Evolutionary conservation across 2,329 filamentous ascomycete genomes (phyloP).

Genomic region (Pestalotiopsis sp.): DNA sequence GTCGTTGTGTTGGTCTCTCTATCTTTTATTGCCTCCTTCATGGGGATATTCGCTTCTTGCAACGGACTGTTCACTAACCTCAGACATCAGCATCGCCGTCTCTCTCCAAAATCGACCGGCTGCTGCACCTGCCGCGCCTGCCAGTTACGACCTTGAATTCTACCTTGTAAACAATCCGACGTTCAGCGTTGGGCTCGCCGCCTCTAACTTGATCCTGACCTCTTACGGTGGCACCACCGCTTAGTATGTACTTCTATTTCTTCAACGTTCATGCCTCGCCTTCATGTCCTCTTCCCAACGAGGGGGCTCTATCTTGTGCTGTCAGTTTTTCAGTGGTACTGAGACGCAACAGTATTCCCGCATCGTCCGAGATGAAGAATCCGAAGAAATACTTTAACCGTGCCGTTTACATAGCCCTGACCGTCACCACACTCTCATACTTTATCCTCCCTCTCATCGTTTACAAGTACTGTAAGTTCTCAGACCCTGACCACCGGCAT

Average conservation of each 20-base stretch:
- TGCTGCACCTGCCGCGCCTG: constrained; percentile 21
- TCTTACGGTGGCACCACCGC: constrained; percentile 39
- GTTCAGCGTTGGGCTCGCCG: constrained; percentile 33
- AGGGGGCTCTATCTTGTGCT: not conserved
- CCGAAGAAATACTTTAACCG: constrained; percentile 25
- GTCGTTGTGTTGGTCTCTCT: constrained; percentile 22
- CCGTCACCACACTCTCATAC: not conserved
- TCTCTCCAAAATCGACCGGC: constrained; percentile 32
- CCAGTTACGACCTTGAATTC: constrained; percentile 29
- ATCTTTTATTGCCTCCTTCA: not conserved
- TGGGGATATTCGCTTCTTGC: not conserved
- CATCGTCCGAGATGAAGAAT: constrained; percentile 37
- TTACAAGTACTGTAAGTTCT: constrained; percentile 26
- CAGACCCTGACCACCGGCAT: constrained; percentile 14
- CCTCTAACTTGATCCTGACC: constrained; percentile 36
- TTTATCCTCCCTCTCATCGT: constrained; percentile 27
- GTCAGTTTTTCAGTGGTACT: not conserved
- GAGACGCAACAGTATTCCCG: constrained; percentile 19
- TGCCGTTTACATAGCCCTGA: not conserved
- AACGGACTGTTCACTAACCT: constrained; percentile 11
- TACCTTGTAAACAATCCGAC: constrained; percentile 31
- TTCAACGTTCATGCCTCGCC: not conserved
- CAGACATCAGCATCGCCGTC: constrained; percentile 28
- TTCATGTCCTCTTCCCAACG: not conserved
- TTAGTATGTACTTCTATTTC: constrained; percentile 23